Evolutionary conservation across 2,329 filamentous ascomycete species (phyloP).

Genomic region (Tolypocladium capitatum): DNA sequence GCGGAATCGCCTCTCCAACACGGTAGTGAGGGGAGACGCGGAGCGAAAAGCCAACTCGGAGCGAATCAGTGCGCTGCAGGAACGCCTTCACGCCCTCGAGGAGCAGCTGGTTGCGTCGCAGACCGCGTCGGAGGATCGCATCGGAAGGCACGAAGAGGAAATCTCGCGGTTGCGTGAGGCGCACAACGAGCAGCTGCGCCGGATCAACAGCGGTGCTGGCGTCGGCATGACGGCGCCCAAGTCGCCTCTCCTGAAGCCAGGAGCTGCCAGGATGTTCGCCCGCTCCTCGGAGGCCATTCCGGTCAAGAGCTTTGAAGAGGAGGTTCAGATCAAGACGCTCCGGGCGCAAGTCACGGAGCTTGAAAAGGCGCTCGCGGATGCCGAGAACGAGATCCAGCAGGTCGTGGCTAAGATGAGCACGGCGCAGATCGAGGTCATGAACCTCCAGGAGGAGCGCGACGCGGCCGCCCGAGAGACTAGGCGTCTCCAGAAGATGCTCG

Average conservation of each 20-base stretch:
- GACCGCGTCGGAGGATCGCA: conserved; percentile 71
- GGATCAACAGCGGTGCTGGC: conserved; percentile 42
- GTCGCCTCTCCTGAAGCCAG: conserved; percentile 21
- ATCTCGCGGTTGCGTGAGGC: conserved; percentile 62
- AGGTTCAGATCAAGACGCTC: conserved; percentile 60
- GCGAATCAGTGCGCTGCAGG: conserved; percentile 74
- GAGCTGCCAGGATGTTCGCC: conserved; percentile 19
- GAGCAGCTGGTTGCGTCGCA: conserved; percentile 75
- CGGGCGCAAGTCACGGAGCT: conserved; percentile 71
- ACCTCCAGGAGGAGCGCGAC: conserved; percentile 63
- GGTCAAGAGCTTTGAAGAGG: conserved; percentile 56
- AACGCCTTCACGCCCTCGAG: conserved; percentile 66
- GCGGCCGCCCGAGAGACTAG: conserved; percentile 60
- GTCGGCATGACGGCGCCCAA: conserved; percentile 18
- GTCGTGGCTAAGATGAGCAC: conserved; percentile 69
- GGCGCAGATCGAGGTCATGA: conserved; percentile 71
- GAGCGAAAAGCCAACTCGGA: conserved; percentile 70
- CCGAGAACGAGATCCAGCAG: conserved; percentile 68
- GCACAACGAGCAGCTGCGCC: conserved; percentile 62
- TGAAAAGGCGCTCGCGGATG: conserved; percentile 50
- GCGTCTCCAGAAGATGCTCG: conserved; percentile 53
- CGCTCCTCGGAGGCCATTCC: conserved; percentile 34
- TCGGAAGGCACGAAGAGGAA: conserved; percentile 77
- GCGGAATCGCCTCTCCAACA: conserved; percentile 61
- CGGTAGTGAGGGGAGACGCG: conserved; percentile 69